Base-by-base conservation (phyloP, 805 yeast species). In the Schwanniomyces polymorphus region DNA sequence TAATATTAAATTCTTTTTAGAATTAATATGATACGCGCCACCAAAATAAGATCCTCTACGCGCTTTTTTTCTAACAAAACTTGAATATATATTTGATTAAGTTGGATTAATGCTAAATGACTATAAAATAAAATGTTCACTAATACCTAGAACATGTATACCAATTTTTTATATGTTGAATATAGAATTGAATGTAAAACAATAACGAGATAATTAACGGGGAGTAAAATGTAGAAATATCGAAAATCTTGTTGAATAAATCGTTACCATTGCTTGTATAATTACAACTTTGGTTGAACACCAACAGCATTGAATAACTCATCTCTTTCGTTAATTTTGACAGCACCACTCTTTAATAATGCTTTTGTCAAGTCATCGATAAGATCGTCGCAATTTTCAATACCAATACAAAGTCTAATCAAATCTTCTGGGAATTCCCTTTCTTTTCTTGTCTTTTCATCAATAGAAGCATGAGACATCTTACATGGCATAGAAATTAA, bases 381-480 rank as follows among this genome's bases (percentile, higher is more conserved):
- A 62, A 91, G 75, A 63, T 91, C 98, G 49, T 81, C 85, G 34
- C 79, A 72, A 62, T 85, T 83, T 64, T 91, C 98, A 51, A 91
- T 91, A 49, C 98, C 98, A 43, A 91, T 85, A 64, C 97, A 91
- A 46, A 91, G 76, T 59, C 98, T 79, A 56, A 91, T 83, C 60
- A 91, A 75, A 63, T 92, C 97, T 67, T 91, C 97, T 2, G 97
- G 97, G 70, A 91, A 84, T 39, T 84, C 90, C 64, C 98, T 82
- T 65, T 87, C 95, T 42, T 84, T 84, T 66, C 97, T 82, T 3
- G 89, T 84, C 60, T 88, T 82, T 23, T 91, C 86, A 57, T 91
- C 97, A 52, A 91, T 91, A 2, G 97, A 86, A n/a, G 97, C 97
- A 63, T 91, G 98, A 6, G 97, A 88, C 97, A 91, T 91, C 66